phyloP scores from a whole-genome alignment of 257 asterid species.

The Ophiorrhiza pumila region DNA sequence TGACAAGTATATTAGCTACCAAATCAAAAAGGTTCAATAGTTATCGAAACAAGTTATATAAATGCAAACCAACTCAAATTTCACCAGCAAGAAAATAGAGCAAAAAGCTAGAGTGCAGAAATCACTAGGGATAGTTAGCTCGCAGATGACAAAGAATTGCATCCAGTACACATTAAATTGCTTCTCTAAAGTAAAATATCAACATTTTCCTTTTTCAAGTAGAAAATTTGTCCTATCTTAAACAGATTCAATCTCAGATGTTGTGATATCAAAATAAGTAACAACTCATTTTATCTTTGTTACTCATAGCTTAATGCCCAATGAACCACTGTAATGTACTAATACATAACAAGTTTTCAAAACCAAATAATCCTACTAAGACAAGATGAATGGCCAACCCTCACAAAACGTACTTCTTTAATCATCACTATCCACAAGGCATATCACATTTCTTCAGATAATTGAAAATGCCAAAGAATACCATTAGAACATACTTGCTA shows the following conservation, averaged over 20 bases:
- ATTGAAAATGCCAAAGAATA: not conserved
- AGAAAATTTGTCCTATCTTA: not conserved
- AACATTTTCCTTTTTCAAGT: not conserved
- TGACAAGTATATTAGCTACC: not conserved
- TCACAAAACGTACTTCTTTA: not conserved
- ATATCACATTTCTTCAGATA: not conserved
- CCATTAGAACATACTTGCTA: conserved; percentile 42
- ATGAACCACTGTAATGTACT: not conserved
- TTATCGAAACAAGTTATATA: not conserved
- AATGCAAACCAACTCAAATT: not conserved
- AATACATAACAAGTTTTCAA: not conserved
- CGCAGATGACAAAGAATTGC: not conserved
- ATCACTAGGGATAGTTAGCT: not conserved
- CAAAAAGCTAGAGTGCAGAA: not conserved
- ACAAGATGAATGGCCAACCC: too few relatives aligned
- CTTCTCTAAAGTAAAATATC: not conserved
- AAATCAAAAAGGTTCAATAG: not conserved
- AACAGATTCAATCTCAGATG: not conserved
- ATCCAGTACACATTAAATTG: not conserved
- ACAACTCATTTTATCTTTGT: not conserved
- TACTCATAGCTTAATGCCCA: not conserved
- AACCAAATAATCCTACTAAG: not conserved
- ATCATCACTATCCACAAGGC: not conserved
- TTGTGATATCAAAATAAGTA: not conserved
- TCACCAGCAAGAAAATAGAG: not conserved